Percentiles rank a stretch among this genome's conserved stretches.
These are phyloP conservation scores for Rosa chinensis DNA, from an alignment of 306 rosid genomes.

Conservation along the genomic window DNA sequence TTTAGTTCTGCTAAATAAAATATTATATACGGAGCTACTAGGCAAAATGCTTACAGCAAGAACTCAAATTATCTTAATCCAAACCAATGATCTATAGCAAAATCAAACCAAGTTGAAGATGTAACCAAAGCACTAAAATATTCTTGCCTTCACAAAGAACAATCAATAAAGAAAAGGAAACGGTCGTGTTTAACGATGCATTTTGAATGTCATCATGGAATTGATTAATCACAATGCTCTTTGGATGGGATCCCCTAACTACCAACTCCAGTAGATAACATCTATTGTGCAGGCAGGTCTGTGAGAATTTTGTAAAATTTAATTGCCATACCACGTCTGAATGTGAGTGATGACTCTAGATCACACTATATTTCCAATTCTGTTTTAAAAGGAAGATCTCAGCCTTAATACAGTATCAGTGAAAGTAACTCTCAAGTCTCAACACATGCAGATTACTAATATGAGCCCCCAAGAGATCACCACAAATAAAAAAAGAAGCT, in stretches of 20 bases:
- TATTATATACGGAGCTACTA: background rate
- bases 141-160: constrained; percentile 3
- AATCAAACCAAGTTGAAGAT: background rate
- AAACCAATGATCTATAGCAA: background rate
- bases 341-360: background rate
- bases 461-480: background rate
- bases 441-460: background rate
- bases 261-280: background rate
- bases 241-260: background rate
- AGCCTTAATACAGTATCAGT: background rate
- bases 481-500: background rate
- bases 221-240: background rate
- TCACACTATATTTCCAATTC: background rate
- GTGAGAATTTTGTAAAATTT: background rate
- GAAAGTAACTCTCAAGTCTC: background rate
- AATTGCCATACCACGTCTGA: background rate
- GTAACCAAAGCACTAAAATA: background rate
- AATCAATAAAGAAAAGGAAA: background rate
- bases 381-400: background rate
- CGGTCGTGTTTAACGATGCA: background rate
- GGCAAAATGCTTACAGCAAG: background rate
- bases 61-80: no score
- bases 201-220: background rate
- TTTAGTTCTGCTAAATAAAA: background rate
- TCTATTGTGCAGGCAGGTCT: background rate